Base-by-base conservation (phyloP, 2,329 filamentous ascomycete species). In the Phialocephala sp. region DNA sequence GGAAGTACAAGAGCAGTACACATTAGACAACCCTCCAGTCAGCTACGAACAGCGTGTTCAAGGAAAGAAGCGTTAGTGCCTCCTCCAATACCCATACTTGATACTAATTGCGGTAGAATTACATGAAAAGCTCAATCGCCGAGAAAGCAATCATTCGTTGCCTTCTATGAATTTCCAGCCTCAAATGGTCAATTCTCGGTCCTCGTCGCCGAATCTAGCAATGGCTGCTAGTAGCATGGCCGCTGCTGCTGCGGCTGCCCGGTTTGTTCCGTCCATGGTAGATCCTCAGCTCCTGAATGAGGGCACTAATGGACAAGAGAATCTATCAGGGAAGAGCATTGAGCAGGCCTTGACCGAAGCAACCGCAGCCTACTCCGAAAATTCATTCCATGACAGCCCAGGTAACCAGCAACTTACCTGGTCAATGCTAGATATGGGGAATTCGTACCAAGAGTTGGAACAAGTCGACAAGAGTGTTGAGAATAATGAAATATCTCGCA, bases 1-100 rank as follows among this genome's bases (percentile, higher is more conserved):
- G 66, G 84, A 87, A 68, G 73, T 87, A 12, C 85, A 87, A 43
- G 86, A 88, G 56, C 85, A 87, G 52, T 87, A 84, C 72, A 84
- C 84, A 1, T 73, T 87, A 4, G 85, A 88, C 24, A 84, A 87
- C 60, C 83, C 84, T 1, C 83, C 85, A 1, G 72, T 81, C 18
- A 81, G 77, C 73, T 85, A 85, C 55, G 84, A 85, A 47, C 76
- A 73, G 54, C 76, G 76, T 14, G 67, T 73, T 12, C 71, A 73
- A 8, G 75, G n/a, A 32, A 77, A 72, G 39, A 80, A 80, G 73
- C 72, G 81, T 82, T 71, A 66, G 77, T 56, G 22, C 69, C 64
- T 55, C 70, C 68, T 5, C 45, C 52, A 9, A 22, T 14, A 20
- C 39, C 27, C 8, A 47, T 24, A 8, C 47, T 5, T 43, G n/a